Percentiles rank a stretch among this genome's conserved stretches.
Conservation (phyloP, 2,329 filamentous ascomycete genomes). For the Polytolypa hystricis region DNA sequence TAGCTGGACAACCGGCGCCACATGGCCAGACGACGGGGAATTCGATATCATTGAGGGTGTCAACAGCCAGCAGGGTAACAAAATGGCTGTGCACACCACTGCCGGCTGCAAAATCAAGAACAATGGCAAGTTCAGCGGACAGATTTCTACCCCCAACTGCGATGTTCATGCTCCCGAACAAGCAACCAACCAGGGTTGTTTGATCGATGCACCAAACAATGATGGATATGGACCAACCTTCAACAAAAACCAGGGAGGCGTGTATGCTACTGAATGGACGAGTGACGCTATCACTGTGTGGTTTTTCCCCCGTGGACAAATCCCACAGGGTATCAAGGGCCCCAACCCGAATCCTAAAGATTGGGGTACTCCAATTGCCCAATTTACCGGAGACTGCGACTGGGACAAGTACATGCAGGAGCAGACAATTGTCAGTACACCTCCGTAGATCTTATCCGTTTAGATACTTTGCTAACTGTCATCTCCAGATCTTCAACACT, state of each 20-base stretch:
- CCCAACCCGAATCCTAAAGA: slow-evolving; percentile 50
- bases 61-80: slow-evolving; percentile 48
- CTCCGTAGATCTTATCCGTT: neutral
- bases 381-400: slow-evolving; percentile 60
- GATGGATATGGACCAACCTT: slow-evolving; percentile 56
- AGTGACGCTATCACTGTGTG: slow-evolving; percentile 60
- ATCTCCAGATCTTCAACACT: slow-evolving; percentile 48
- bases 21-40: slow-evolving; percentile 61
- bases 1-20: slow-evolving; percentile 49
- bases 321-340: slow-evolving; percentile 53
- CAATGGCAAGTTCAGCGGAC: slow-evolving; percentile 37
- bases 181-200: slow-evolving; percentile 47
- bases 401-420: slow-evolving; percentile 58
- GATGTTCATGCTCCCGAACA: slow-evolving; percentile 37
- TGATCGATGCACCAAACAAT: slow-evolving; percentile 40
- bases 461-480: slow-evolving; percentile 1
- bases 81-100: slow-evolving; percentile 58
- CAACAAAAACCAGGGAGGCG: slow-evolving; percentile 57
- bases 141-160: slow-evolving; percentile 46
- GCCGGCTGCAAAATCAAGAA: slow-evolving; percentile 48
- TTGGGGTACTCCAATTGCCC: slow-evolving; percentile 61
- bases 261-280: slow-evolving; percentile 71
- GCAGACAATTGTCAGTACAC: slow-evolving; percentile 51
- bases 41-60: slow-evolving; percentile 75
- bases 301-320: slow-evolving; percentile 62